Percentiles rank a stretch among this genome's conserved stretches.
Evolutionary conservation across 805 yeast species (phyloP).

Genomic region (Nakazawaea ernobii): DNA sequence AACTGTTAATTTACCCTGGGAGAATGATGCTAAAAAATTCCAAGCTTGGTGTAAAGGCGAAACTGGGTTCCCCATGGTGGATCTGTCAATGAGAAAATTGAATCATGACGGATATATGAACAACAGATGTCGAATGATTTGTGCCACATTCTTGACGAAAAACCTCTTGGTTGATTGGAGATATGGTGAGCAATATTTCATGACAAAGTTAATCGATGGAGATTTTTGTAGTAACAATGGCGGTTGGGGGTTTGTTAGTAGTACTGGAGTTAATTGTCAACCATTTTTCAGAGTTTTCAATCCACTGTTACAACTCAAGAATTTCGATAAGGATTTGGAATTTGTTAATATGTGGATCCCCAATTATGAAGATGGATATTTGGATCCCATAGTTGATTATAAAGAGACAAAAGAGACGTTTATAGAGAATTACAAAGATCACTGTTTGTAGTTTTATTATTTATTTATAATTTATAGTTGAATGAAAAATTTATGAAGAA

Average conservation of each 20-base stretch:
- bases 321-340: slow-evolving; percentile 40
- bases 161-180: slow-evolving; percentile 50
- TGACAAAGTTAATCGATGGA: slow-evolving; percentile 41
- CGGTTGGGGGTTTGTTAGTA: slow-evolving; percentile 53
- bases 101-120: slow-evolving; percentile 47
- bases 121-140: slow-evolving; percentile 50
- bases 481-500: slow-evolving; percentile 4
- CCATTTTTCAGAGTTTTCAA: slow-evolving; percentile 54
- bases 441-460: too few relatives aligned
- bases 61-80: slow-evolving; percentile 53
- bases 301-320: slow-evolving; percentile 43
- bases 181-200: slow-evolving; percentile 47
- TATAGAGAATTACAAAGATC: slow-evolving; percentile 25
- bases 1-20: slow-evolving; percentile 36
- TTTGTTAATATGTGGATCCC: slow-evolving; percentile 47
- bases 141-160: slow-evolving; percentile 45
- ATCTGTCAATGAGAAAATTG: slow-evolving; percentile 52
- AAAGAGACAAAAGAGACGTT: slow-evolving; percentile 35
- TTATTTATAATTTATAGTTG: slow-evolving; percentile 13
- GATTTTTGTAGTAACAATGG: slow-evolving; percentile 51
- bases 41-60: slow-evolving; percentile 46
- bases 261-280: slow-evolving; percentile 49
- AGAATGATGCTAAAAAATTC: slow-evolving; percentile 33
- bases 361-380: slow-evolving; percentile 36
- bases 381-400: slow-evolving; percentile 39